Evolutionary conservation across 441 rosid species (phyloP).

Genomic region (Kokia cookei): DNA sequence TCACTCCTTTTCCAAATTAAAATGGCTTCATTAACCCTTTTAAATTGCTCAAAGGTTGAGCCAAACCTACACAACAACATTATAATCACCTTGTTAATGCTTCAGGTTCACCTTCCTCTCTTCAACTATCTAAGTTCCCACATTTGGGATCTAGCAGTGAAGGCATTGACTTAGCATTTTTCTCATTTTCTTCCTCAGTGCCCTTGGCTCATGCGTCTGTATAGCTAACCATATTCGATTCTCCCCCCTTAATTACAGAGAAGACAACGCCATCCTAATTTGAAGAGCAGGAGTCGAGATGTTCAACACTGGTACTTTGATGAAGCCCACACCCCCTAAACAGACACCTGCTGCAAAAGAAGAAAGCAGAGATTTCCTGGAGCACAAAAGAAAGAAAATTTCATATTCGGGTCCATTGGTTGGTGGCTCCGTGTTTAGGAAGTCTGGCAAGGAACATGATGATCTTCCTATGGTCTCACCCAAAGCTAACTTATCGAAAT

Average conservation of each 20-base stretch:
- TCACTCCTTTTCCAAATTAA: constrained; percentile 50
- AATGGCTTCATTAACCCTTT: constrained; percentile 58
- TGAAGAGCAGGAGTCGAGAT: constrained; percentile 42
- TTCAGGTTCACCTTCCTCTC: constrained; percentile 8
- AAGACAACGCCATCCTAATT: constrained; percentile 25
- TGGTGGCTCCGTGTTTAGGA: constrained; percentile 33
- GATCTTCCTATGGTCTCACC: constrained; percentile 24
- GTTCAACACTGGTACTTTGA: constrained; percentile 30
- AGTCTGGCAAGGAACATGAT: constrained; percentile 39
- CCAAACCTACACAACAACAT: background rate
- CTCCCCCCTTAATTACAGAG: constrained; percentile 37
- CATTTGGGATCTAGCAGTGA: constrained; percentile 23
- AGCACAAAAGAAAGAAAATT: constrained; percentile 37
- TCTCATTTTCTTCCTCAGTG: background rate
- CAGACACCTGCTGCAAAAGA: constrained; percentile 36
- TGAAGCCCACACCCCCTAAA: constrained; percentile 23
- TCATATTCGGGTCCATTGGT: constrained; percentile 77
- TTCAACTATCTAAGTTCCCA: constrained; percentile 35
- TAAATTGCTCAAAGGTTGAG: constrained; percentile 30
- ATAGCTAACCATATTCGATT: background rate
- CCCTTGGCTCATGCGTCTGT: background rate
- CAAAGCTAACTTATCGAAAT: constrained; percentile 34
- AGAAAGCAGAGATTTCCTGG: constrained; percentile 32
- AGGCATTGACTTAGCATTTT: background rate
- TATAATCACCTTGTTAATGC: constrained; percentile 6